Base-by-base conservation (phyloP, 2,329 filamentous ascomycete species). In the Cryphonectria japonica region DNA sequence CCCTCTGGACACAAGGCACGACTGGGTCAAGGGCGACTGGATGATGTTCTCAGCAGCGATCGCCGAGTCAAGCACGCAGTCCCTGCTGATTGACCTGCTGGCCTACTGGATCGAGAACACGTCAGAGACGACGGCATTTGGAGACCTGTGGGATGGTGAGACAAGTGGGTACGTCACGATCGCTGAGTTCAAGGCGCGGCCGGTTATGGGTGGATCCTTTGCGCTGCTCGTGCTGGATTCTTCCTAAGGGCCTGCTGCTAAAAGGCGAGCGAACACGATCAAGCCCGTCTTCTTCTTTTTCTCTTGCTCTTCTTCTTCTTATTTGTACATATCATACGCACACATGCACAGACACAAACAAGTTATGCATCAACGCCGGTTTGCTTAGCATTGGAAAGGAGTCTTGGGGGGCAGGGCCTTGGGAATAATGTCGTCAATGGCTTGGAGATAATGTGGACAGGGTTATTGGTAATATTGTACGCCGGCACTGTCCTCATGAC, bases 1-100 rank as follows among this genome's bases (percentile, higher is more conserved):
- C 0, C 91, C 93, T 0, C 89, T 97, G 13, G 94, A 97, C 82
- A 91, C 88, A 62, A 89, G 94, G 65, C 93, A 96, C 81, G 83
- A 91, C 0, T 95, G 94, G 82, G 92, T 93, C 73, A 97, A 97
- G 82, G 89, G 89, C 0, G 94, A 97, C 82, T 97, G 94, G 94
- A 90, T 95, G 78, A 89, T 96, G 79, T 95, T 94, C 82, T 88
- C 89, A 6, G 94, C 94, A n/a, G 91, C 93, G 13, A 90, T 95
- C 14, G 87, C 92, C 0, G 86, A 85, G 59, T 79, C 84, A 68
- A 80, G 84, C 41, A 92, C 92, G 1, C 86, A 89, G 69, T 81
- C 85, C 14, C 85, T 90, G 78, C 92, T 97, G 75, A 84, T 95
- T 67, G 83, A 88, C 65, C 86, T 88, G 50, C 86, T 95, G 61